Evolutionary conservation across 371 early-diverging fungal species (phyloP).

Genomic region (Capniomyces stellatus): DNA sequence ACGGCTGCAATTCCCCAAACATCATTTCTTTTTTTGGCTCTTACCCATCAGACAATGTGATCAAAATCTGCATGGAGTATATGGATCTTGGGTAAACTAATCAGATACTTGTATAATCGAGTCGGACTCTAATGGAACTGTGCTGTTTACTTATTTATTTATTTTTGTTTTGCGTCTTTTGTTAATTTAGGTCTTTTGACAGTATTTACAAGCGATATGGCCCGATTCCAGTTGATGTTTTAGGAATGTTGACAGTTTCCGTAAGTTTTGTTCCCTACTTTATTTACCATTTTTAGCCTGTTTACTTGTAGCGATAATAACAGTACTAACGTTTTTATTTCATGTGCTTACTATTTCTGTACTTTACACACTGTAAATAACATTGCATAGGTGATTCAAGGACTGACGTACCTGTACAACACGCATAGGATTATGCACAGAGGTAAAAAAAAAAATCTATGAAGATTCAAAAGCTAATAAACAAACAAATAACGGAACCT

Average conservation of each 20-base stretch:
- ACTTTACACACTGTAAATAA: neutral
- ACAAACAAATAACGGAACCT: too few relatives aligned
- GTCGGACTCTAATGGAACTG: too few relatives aligned
- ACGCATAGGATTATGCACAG: conserved; percentile 70
- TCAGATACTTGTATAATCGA: too few relatives aligned
- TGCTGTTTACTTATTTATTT: too few relatives aligned
- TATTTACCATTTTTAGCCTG: too few relatives aligned
- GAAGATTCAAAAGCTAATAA: too few relatives aligned
- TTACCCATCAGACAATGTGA: conserved; percentile 62
- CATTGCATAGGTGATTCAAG: conserved; percentile 35
- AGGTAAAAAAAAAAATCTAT: neutral
- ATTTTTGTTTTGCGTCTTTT: too few relatives aligned
- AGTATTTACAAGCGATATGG: conserved; percentile 52
- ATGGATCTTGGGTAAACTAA: conserved; percentile 72
- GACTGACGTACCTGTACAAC: conserved; percentile 51
- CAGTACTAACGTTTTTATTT: too few relatives aligned
- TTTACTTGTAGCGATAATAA: too few relatives aligned
- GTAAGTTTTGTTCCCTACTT: too few relatives aligned
- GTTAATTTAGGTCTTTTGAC: too few relatives aligned
- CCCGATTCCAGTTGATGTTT: conserved; percentile 7
- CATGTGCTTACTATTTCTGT: too few relatives aligned
- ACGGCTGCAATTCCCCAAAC: conserved; percentile 72
- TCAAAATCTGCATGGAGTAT: conserved; percentile 91
- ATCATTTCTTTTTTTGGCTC: conserved; percentile 92
- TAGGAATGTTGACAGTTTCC: neutral